These are phyloP conservation scores for Pichia heedii DNA, from an alignment of 805 yeast genomes.

Conservation along the genomic window DNA sequence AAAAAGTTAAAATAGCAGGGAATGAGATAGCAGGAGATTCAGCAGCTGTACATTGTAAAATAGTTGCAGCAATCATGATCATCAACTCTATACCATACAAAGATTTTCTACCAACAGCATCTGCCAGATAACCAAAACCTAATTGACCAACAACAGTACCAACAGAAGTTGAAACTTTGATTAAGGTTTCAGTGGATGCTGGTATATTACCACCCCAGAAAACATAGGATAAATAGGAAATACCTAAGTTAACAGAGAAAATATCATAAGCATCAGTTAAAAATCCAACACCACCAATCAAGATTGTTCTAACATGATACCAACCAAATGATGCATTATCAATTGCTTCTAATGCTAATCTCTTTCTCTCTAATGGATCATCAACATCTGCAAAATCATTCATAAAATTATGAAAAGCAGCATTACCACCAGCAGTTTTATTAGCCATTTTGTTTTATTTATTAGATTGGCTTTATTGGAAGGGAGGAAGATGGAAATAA, in stretches of 20 bases:
- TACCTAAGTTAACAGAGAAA: slow-evolving; percentile 78
- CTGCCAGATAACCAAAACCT: slow-evolving; percentile 77
- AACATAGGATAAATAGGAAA: slow-evolving; percentile 68
- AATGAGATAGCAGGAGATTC: slow-evolving; percentile 63
- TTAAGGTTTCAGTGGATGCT: slow-evolving; percentile 59
- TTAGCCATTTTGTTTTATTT: slow-evolving; percentile 6
- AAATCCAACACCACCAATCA: slow-evolving; percentile 94
- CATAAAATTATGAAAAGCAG: slow-evolving; percentile 76
- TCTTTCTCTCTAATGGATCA: slow-evolving; percentile 81
- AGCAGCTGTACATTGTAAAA: slow-evolving; percentile 71
- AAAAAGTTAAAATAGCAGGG: slow-evolving; percentile 63
- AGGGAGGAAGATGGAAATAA: not conserved
- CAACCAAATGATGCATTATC: slow-evolving; percentile 74
- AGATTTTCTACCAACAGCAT: slow-evolving; percentile 74
- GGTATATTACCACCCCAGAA: slow-evolving; percentile 62
- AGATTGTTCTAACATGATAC: slow-evolving; percentile 74
- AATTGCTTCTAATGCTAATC: slow-evolving; percentile 75
- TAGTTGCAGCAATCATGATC: slow-evolving; percentile 71
- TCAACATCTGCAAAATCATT: slow-evolving; percentile 75
- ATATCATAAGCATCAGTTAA: slow-evolving; percentile 90
- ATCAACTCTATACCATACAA: slow-evolving; percentile 83
- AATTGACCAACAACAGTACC: slow-evolving; percentile 92
- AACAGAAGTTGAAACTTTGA: slow-evolving; percentile 85
- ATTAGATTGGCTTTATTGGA: not conserved
- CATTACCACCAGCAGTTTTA: slow-evolving; percentile 63